Evolutionary conservation across 2,329 filamentous ascomycete genomes (phyloP).

Genomic region (Mycogone perniciosa): DNA sequence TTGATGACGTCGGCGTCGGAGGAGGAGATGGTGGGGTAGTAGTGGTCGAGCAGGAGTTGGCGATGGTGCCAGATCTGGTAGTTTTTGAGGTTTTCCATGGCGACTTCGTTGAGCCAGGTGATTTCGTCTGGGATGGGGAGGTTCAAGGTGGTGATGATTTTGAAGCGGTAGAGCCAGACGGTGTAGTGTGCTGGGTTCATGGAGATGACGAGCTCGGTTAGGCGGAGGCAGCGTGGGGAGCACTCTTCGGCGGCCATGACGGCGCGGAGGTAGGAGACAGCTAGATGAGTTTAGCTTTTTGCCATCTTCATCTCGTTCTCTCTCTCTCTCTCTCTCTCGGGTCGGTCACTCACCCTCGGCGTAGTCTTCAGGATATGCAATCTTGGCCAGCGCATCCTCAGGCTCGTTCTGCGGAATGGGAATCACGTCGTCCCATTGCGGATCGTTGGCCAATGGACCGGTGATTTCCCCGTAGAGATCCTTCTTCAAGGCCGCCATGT

Average conservation of each 20-base stretch:
- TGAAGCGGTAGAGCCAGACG: conserved; percentile 92
- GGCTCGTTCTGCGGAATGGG: conserved; percentile 83
- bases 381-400: conserved; percentile 77
- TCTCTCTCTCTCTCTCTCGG: not conserved
- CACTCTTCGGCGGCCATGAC: conserved; percentile 86
- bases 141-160: conserved; percentile 62
- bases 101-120: conserved; percentile 77
- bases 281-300: conserved; percentile 33
- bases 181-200: conserved; percentile 98
- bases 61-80: conserved; percentile 94
- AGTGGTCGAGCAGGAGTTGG: conserved; percentile 56
- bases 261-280: conserved; percentile 86
- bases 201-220: conserved; percentile 84
- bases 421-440: conserved; percentile 75
- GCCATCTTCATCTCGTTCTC: not conserved
- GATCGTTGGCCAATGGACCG: conserved; percentile 50
- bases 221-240: conserved; percentile 66
- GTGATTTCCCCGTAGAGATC: conserved; percentile 48
- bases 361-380: conserved; percentile 86
- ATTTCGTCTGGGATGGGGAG: conserved; percentile 66
- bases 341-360: conserved; percentile 56
- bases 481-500: conserved; percentile 45
- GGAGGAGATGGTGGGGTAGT: conserved; percentile 46
- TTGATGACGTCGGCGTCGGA: conserved; percentile 47
- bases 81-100: conserved; percentile 84